phyloP scores from a whole-genome alignment of 2,329 filamentous ascomycete species.

The Paraphaeosphaeria minitans region DNA sequence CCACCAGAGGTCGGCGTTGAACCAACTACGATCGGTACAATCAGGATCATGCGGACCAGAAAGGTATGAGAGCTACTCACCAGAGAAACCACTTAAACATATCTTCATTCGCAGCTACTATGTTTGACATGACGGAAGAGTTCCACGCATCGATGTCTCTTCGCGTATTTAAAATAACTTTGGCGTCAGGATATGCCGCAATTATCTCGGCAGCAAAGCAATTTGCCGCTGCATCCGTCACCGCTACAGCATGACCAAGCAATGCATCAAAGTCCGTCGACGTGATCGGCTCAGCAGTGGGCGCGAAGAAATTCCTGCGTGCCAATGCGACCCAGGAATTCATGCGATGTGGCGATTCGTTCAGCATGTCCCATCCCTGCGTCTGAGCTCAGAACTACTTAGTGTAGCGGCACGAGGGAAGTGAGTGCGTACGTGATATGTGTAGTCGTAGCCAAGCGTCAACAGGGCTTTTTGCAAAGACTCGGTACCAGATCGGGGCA shows the following conservation, averaged over 20 bases:
- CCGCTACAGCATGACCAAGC: slow-evolving; percentile 47
- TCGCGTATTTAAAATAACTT: slow-evolving; percentile 44
- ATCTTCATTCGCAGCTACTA: slow-evolving; percentile 11
- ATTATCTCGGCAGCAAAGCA: slow-evolving; percentile 46
- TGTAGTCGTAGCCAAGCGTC: slow-evolving; percentile 13
- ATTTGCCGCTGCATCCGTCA: slow-evolving; percentile 21
- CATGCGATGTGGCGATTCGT: slow-evolving; percentile 12
- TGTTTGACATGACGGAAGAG: slow-evolving; percentile 9
- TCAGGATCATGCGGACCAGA: not conserved
- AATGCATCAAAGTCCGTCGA: slow-evolving; percentile 49
- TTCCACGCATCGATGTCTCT: slow-evolving; percentile 9
- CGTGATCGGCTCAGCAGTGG: not conserved
- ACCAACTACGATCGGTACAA: slow-evolving; percentile 8
- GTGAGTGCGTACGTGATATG: slow-evolving; percentile 8
- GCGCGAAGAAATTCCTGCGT: slow-evolving; percentile 7
- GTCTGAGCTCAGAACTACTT: not conserved
- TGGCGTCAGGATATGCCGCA: slow-evolving; percentile 55
- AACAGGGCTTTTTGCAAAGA: slow-evolving; percentile 10
- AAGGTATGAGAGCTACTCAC: not conserved
- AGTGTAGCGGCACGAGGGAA: not conserved
- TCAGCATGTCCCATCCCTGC: slow-evolving; percentile 13
- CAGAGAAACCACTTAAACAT: slow-evolving; percentile 13
- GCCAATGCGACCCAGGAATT: slow-evolving; percentile 11
- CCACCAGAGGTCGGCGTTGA: slow-evolving; percentile 13
- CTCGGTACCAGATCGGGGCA: slow-evolving; percentile 11